Evolutionary conservation across 192 early-diverging fungal genomes (phyloP), one percentile per base, ranked within the genome.

Genomic region (Geranomyces variabilis): DNA sequence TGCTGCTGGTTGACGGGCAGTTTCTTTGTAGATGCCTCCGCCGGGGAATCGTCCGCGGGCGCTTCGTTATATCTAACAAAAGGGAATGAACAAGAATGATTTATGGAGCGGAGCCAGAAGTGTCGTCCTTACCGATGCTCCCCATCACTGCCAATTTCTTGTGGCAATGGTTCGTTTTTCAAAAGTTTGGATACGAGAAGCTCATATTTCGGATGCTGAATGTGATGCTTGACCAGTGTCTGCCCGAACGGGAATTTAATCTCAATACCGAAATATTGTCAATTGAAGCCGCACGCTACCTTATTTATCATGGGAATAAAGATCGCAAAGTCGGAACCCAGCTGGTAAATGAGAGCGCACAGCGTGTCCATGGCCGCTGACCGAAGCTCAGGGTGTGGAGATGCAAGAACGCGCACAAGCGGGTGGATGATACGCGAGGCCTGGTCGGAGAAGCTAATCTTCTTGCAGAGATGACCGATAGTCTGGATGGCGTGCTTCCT

Each of bases 271-370:
- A n/a, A n/a, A n/a, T n/a, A n/a, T n/a, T n/a, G n/a, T n/a, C n/a
- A n/a, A n/a, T 47, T 19, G 10, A 17, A 53, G 19, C 3, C 15
- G 12, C 34, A 36, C 29, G 74, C 46, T 63, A 90, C 89, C 77
- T 93, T 93, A 71, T 89, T 87, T 55, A 98, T 90, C 61, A 90
- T 90, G 1, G 94, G 92, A 64, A 94, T 88, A 69, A 95, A 98
- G 56, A 94, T 87, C 17, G 89, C 77, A 80, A 93, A 98, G 44
- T 95, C 94, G 26, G 86, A 80, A 47, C 88, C 90, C 31, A 98
- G 81, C 73, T 97, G 93, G 73, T 92, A 88, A 13, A 92, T 88
- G 33, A 98, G 71, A 21, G 86, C 83, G 66, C 90, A 92, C 21
- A 98, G 76, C 5, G 90, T 87, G 66, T 98, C 92, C 88, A 98